Percentiles rank a stretch among this genome's conserved stretches.
Evolutionary conservation across 2,329 filamentous ascomycete species (phyloP).

Genomic region (Herpotrichia juniperi): DNA sequence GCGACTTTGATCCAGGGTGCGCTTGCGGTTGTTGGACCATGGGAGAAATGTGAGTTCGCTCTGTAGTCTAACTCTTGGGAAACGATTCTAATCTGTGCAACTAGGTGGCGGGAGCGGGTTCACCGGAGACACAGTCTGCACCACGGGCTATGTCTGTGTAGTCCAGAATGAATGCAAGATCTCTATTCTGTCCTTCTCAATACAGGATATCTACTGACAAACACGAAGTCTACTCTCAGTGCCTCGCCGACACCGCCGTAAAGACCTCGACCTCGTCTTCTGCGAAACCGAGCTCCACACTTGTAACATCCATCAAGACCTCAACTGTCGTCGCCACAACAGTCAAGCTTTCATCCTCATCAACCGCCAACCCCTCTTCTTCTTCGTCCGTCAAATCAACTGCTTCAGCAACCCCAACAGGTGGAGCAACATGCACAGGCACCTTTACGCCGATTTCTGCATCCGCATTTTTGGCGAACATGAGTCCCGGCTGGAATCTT

Average conservation of each 20-base stretch:
- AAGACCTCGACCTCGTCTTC: constrained; percentile 1
- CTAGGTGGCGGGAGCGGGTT: constrained; percentile 17
- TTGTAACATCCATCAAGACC: constrained; percentile 4
- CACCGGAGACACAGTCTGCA: constrained; percentile 14
- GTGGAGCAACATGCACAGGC: constrained; percentile 42
- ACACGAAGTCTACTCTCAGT: constrained; percentile 15
- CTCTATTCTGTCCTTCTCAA: not conserved
- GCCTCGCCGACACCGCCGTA: constrained; percentile 9
- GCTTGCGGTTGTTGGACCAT: constrained; percentile 12
- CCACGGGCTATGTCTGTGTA: constrained; percentile 14
- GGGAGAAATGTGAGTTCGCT: constrained; percentile 18
- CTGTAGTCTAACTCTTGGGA: not conserved
- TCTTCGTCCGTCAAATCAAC: constrained; percentile 15
- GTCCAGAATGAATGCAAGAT: constrained; percentile 19
- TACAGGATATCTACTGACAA: not conserved
- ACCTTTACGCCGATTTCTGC: constrained; percentile 56
- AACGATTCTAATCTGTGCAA: constrained; percentile 1
- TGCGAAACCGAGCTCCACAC: constrained; percentile 2
- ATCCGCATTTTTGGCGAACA: constrained; percentile 52
- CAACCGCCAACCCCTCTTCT: constrained; percentile 3
- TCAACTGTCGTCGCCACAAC: not conserved
- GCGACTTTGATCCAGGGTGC: constrained; percentile 14
- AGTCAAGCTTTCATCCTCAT: not conserved
- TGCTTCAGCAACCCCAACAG: constrained; percentile 3
- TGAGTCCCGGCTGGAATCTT: constrained; percentile 65